phyloP scores from a whole-genome alignment of 2,329 filamentous ascomycete species.

The Lecanicillium sp. region DNA sequence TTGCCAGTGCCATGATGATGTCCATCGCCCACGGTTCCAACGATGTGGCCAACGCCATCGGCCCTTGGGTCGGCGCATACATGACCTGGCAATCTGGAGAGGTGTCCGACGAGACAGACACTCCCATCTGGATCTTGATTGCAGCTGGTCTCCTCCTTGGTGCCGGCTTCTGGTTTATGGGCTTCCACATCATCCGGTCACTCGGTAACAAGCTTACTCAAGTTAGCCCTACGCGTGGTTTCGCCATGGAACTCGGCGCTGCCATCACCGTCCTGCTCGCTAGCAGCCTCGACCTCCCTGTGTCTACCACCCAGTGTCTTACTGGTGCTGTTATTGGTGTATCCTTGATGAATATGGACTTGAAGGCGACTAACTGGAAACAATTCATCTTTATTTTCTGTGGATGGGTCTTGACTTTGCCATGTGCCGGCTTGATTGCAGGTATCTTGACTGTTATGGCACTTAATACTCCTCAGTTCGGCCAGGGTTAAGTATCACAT shows the following conservation, averaged over 20 bases:
- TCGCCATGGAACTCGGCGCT: conserved; percentile 29
- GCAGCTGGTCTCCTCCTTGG: conserved; percentile 28
- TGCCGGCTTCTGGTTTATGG: conserved; percentile 31
- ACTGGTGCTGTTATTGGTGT: conserved; percentile 19
- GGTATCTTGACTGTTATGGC: conserved; percentile 17
- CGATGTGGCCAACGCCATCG: conserved; percentile 33
- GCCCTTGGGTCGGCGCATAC: conserved; percentile 30
- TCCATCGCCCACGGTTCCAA: conserved; percentile 36
- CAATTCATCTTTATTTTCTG: conserved; percentile 18
- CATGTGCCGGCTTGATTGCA: conserved; percentile 16
- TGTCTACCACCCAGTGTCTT: conserved; percentile 20
- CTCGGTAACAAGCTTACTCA: conserved; percentile 34
- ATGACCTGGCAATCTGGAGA: conserved; percentile 23
- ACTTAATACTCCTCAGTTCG: conserved; percentile 16
- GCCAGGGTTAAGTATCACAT: neutral
- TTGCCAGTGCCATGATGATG: conserved; percentile 30
- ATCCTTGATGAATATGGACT: conserved; percentile 15
- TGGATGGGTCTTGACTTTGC: conserved; percentile 18
- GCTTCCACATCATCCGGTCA: conserved; percentile 29
- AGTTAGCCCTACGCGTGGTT: conserved; percentile 27
- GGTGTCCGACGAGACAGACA: conserved; percentile 20
- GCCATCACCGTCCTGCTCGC: conserved; percentile 24
- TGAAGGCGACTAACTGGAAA: conserved; percentile 17
- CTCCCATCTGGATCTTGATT: conserved; percentile 31
- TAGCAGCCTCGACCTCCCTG: conserved; percentile 15